Percentiles rank a stretch among this genome's conserved stretches.
Conservation (phyloP, 495 filamentous ascomycete species). For the Hypoxylon trugodes region DNA sequence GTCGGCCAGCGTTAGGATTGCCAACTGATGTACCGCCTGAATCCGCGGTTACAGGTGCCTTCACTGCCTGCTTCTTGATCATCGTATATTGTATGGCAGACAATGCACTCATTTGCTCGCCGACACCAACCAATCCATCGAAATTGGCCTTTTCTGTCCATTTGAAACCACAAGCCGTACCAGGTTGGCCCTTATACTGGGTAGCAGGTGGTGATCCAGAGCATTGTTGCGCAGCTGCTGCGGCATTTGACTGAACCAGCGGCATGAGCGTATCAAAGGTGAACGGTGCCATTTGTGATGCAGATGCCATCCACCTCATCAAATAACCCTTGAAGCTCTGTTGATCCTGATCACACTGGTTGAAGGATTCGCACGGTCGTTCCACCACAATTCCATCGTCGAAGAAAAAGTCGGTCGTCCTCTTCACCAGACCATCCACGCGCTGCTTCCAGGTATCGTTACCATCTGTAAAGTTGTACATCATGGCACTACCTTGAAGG, state of each 20-base stretch:
- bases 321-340: slow-evolving; percentile 80
- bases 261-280: slow-evolving; percentile 64
- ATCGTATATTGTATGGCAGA: slow-evolving; percentile 72
- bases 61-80: slow-evolving; percentile 48
- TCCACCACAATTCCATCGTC: slow-evolving; percentile 69
- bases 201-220: slow-evolving; percentile 61
- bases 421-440: slow-evolving; percentile 63
- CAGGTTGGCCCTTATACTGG: slow-evolving; percentile 56
- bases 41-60: slow-evolving; percentile 61
- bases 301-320: slow-evolving; percentile 72
- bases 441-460: slow-evolving; percentile 66
- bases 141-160: slow-evolving; percentile 52
- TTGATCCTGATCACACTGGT: slow-evolving; percentile 75
- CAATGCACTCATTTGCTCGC: slow-evolving; percentile 77
- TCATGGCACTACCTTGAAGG: slow-evolving; percentile 75
- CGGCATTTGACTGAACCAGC: slow-evolving; percentile 62
- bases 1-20: slow-evolving; percentile 64
- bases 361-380: slow-evolving; percentile 71
- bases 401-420: slow-evolving; percentile 65
- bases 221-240: slow-evolving; percentile 69
- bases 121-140: slow-evolving; percentile 62
- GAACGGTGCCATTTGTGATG: slow-evolving; percentile 71
- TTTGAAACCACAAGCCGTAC: slow-evolving; percentile 63
- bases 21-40: slow-evolving; percentile 74
- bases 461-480: slow-evolving; percentile 73